Percentiles rank a stretch among this genome's conserved stretches.
Evolutionary conservation across 2,329 filamentous ascomycete genomes (phyloP).

Genomic region (Alternaria longipes): DNA sequence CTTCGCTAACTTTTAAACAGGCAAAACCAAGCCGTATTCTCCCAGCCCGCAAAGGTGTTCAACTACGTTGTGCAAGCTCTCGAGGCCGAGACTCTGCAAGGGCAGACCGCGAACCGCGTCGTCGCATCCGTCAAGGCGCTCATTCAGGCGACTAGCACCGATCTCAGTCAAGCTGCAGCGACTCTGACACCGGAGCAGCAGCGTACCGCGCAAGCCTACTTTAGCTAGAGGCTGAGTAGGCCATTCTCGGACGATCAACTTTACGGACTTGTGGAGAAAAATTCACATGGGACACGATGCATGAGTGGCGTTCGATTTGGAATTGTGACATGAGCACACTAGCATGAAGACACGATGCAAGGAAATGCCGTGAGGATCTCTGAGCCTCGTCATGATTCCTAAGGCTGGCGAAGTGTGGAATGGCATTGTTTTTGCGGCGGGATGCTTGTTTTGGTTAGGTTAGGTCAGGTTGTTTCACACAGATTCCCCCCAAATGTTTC

Average conservation of each 20-base stretch:
- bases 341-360: background rate
- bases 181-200: conserved; percentile 83
- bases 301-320: conserved; percentile 12
- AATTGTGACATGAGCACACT: conserved; percentile 5
- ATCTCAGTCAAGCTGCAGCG: conserved; percentile 78
- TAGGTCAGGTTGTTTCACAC: conserved; percentile 24
- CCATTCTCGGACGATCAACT: background rate
- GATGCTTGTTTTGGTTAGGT: conserved; percentile 18
- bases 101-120: conserved; percentile 80
- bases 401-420: conserved; percentile 1
- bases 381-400: background rate
- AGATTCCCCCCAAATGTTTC: conserved; percentile 27
- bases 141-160: conserved; percentile 75
- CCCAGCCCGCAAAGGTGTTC: conserved; percentile 83
- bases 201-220: conserved; percentile 78
- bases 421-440: background rate
- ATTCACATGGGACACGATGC: conserved; percentile 12
- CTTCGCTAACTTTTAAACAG: conserved; percentile 57
- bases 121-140: conserved; percentile 81
- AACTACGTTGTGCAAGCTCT: conserved; percentile 86
- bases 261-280: conserved; percentile 1
- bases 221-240: conserved; percentile 62
- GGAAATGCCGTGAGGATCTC: background rate
- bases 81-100: conserved; percentile 88
- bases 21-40: conserved; percentile 82